Percentiles rank a stretch among this genome's conserved stretches.
phyloP scores from a whole-genome alignment of 23 red algal genomes.

The Gracilaria vermiculophylla region DNA sequence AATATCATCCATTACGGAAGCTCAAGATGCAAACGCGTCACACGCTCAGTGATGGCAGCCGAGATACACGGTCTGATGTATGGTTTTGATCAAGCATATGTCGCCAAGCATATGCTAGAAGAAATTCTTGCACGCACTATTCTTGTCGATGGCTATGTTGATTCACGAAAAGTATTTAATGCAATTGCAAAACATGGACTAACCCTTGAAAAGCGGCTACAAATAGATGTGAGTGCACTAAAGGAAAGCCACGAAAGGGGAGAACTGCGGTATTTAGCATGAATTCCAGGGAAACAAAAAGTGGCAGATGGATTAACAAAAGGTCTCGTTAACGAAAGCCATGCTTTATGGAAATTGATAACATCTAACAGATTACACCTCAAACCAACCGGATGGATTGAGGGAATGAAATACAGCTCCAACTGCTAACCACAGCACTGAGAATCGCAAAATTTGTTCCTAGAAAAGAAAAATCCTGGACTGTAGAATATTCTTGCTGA shows the following conservation, averaged over 20 bases:
- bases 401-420: too few species aligned
- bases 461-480: background rate
- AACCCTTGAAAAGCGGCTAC: conserved; percentile 25
- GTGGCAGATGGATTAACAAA: conserved; percentile 6
- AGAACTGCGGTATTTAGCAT: conserved; percentile 5
- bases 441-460: too few species aligned
- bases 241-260: conserved; percentile 24
- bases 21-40: too few species aligned
- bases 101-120: conserved; percentile 1
- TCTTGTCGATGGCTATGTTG: conserved; percentile 32
- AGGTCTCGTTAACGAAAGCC: background rate
- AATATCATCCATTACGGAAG: too few species aligned
- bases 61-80: too few species aligned
- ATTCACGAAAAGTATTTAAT: conserved; percentile 39
- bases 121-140: conserved; percentile 8
- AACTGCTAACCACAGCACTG: too few species aligned
- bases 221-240: too few species aligned
- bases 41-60: too few species aligned
- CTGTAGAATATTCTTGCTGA: too few species aligned
- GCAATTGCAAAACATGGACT: background rate
- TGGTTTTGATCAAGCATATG: too few species aligned
- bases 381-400: background rate
- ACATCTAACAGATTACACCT: background rate
- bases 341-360: too few species aligned
- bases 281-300: conserved; percentile 24